These are phyloP conservation scores for Hyaloperonospora arabidopsidis DNA, from an alignment of 352 stramenopile species.

Conservation along the genomic window DNA sequence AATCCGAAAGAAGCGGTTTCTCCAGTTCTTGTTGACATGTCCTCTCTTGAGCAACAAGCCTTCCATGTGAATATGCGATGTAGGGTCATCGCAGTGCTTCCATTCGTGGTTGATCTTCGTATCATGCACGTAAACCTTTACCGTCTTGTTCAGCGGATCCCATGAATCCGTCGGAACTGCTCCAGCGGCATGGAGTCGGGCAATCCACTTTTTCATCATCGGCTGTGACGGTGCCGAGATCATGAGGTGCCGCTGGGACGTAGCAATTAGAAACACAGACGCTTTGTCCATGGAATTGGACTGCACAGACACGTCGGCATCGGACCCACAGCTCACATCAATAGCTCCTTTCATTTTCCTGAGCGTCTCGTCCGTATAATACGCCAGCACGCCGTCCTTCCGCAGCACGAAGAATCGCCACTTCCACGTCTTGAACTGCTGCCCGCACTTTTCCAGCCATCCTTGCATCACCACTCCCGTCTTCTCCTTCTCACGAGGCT, in stretches of 20 bases:
- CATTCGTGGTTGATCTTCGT: constrained; percentile 69
- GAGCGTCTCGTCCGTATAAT: constrained; percentile 69
- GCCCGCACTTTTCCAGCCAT: constrained; percentile 84
- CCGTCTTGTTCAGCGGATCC: constrained; percentile 72
- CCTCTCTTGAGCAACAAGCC: constrained; percentile 74
- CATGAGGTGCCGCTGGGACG: constrained; percentile 68
- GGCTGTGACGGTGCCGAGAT: constrained; percentile 67
- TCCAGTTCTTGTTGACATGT: constrained; percentile 84
- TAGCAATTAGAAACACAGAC: constrained; percentile 77
- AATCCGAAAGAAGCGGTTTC: constrained; percentile 84
- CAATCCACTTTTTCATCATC: constrained; percentile 82
- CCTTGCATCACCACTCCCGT: constrained; percentile 75
- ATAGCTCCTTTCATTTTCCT: constrained; percentile 76
- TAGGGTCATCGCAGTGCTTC: constrained; percentile 81
- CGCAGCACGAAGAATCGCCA: constrained; percentile 84
- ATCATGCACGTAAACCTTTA: constrained; percentile 76
- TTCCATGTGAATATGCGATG: constrained; percentile 84
- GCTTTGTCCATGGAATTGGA: constrained; percentile 74
- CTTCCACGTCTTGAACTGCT: constrained; percentile 88
- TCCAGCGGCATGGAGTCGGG: constrained; percentile 58
- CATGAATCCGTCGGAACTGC: constrained; percentile 57
- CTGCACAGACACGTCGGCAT: constrained; percentile 77
- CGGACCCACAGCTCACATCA: constrained; percentile 57
- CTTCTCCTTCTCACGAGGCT: constrained; percentile 40
- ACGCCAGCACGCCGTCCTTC: constrained; percentile 70